Percentiles rank a stretch among this genome's conserved stretches.
Conservation (phyloP, 2,329 filamentous ascomycete species). For the Trichophyton rubrum region DNA sequence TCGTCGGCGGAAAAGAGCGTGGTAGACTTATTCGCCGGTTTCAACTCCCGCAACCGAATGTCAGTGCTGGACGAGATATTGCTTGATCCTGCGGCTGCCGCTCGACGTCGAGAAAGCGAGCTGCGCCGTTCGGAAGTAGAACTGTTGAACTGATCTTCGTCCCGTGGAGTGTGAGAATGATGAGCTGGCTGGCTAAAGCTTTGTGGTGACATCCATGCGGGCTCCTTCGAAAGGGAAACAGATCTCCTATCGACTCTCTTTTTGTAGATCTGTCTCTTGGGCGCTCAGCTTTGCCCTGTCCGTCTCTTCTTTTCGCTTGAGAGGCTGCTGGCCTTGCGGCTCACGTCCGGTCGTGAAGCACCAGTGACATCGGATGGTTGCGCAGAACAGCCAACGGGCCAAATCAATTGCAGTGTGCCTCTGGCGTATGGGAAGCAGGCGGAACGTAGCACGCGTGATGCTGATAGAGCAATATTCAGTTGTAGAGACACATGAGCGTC, state of each 20-base stretch:
- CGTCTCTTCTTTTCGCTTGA: not conserved
- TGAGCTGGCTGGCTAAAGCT: not conserved
- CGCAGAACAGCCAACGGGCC: not conserved
- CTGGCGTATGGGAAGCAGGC: not conserved
- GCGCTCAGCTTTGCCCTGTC: not conserved
- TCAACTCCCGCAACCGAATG: not conserved
- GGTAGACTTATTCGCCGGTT: not conserved
- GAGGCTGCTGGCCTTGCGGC: slow-evolving; percentile 3
- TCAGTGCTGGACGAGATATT: not conserved
- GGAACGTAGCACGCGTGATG: not conserved
- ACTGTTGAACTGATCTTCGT: not conserved
- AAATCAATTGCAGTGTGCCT: not conserved
- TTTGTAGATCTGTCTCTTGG: not conserved
- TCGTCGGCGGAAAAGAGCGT: not conserved
- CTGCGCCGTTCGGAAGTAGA: slow-evolving; percentile 4
- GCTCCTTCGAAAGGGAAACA: not conserved
- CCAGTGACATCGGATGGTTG: slow-evolving; percentile 6
- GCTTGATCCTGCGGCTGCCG: not conserved
- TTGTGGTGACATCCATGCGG: slow-evolving; percentile 10
- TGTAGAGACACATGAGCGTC: not conserved
- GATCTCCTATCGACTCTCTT: not conserved
- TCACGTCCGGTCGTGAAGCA: not conserved
- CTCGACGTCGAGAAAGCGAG: not conserved
- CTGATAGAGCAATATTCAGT: not conserved
- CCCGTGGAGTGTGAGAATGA: slow-evolving; percentile 2